A percentile compares a stretch with the other conserved stretches of the same genome.
Evolutionary conservation across 345 rosid genomes (phyloP).

Genomic region (Lepidium sativum): DNA sequence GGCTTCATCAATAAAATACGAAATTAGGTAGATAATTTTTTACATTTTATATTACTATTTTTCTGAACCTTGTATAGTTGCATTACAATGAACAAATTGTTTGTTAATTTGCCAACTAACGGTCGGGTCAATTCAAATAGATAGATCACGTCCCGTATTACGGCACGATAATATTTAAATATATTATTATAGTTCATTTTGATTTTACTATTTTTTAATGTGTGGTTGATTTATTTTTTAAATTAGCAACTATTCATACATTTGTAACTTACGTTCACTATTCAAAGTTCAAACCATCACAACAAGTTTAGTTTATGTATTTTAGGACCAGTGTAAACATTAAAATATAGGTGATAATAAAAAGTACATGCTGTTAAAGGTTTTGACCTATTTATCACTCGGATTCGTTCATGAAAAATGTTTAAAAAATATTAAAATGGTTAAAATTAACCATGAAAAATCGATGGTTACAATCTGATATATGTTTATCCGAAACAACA

Average conservation of each 20-base stretch:
- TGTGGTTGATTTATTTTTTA: neutral
- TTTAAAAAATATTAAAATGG: neutral
- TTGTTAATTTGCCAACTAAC: slow-evolving; percentile 19
- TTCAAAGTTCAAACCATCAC: neutral
- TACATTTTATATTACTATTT: neutral
- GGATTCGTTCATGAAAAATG: neutral
- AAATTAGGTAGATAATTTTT: neutral
- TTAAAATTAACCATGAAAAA: neutral
- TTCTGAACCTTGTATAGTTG: neutral
- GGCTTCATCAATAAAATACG: neutral
- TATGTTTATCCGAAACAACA: neutral
- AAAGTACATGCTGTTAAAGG: neutral
- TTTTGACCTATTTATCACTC: neutral
- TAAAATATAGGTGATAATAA: neutral
- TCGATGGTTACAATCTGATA: neutral
- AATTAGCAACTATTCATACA: neutral
- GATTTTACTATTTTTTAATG: neutral
- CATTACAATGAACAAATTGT: neutral
- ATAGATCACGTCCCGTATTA: slow-evolving; percentile 20
- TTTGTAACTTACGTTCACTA: neutral
- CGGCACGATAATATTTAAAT: neutral
- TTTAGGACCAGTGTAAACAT: neutral
- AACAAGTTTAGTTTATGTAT: neutral
- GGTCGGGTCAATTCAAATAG: slow-evolving; percentile 25
- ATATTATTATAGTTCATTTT: neutral